phyloP scores from a whole-genome alignment of 2,329 filamentous ascomycete species.

The Pseudogymnoascus sp. region DNA sequence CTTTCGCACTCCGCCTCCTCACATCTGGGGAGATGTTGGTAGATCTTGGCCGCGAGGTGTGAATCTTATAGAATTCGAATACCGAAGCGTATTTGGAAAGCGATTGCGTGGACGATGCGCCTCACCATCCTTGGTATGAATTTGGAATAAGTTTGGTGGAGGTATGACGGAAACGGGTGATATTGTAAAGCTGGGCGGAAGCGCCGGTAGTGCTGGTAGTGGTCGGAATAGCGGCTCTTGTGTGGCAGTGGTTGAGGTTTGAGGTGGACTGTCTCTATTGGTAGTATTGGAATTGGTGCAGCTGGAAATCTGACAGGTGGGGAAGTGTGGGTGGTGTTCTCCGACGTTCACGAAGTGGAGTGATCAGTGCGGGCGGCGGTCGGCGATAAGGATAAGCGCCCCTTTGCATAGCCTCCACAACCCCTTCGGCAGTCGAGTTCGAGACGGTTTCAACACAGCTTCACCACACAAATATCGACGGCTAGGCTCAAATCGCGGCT shows the following conservation, averaged over 20 bases:
- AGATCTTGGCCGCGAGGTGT: neutral
- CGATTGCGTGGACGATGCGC: neutral
- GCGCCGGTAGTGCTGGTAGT: neutral
- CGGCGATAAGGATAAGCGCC: constrained; percentile 7
- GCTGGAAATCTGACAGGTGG: constrained; percentile 6
- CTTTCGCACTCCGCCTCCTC: neutral
- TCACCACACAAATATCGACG: neutral
- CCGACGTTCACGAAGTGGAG: neutral
- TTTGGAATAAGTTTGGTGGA: constrained; percentile 3
- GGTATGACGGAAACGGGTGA: neutral
- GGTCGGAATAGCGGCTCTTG: neutral
- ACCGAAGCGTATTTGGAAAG: neutral
- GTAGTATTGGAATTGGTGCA: neutral
- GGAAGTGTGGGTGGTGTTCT: neutral
- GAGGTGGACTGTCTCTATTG: neutral
- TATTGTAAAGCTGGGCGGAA: neutral
- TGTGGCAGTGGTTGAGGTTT: neutral
- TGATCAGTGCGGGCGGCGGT: neutral
- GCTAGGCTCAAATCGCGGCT: neutral
- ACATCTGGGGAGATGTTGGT: neutral
- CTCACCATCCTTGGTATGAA: neutral
- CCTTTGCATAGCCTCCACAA: constrained; percentile 6
- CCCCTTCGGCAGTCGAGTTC: neutral
- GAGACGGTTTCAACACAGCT: neutral
- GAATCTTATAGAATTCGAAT: neutral